A percentile compares a stretch with the other conserved stretches of the same genome.
Conservation (phyloP, 805 yeast genomes). For the Saturnispora sekii region DNA sequence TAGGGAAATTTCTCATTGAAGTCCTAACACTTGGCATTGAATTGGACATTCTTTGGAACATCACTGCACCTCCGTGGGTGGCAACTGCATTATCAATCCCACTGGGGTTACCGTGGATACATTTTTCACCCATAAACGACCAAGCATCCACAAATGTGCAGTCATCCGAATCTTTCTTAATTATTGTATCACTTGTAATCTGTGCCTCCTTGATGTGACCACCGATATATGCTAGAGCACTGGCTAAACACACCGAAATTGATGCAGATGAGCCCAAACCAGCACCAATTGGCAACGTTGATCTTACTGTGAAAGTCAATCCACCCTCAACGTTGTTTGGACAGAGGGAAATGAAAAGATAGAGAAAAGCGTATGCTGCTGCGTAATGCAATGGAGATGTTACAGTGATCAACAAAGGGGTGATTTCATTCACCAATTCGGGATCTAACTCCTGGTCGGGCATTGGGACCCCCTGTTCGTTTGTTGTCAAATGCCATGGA, state of each 20-base stretch:
- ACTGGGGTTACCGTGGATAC: constrained; percentile 93
- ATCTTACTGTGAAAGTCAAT: constrained; percentile 54
- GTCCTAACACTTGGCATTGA: constrained; percentile 56
- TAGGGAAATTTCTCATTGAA: constrained; percentile 64
- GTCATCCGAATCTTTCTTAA: constrained; percentile 29
- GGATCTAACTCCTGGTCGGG: constrained; percentile 50
- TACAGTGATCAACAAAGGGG: constrained; percentile 35
- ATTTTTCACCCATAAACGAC: constrained; percentile 90
- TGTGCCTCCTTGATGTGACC: constrained; percentile 39
- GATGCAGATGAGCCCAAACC: constrained; percentile 95
- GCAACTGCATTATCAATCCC: constrained; percentile 97
- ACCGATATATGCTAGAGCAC: constrained; percentile 60
- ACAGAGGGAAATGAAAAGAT: constrained; percentile 58
- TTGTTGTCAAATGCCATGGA: constrained; percentile 43
- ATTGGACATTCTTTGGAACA: constrained; percentile 59
- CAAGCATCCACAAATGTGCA: constrained; percentile 65
- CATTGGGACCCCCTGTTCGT: constrained; percentile 20
- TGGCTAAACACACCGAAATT: constrained; percentile 70
- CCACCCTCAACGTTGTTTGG: constrained; percentile 35
- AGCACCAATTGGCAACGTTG: constrained; percentile 91
- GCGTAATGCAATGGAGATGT: constrained; percentile 54
- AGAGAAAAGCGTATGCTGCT: constrained; percentile 78
- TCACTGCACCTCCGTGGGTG: constrained; percentile 90
- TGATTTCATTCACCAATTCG: constrained; percentile 42
- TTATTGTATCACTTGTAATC: constrained; percentile 27